phyloP scores from a whole-genome alignment of 2,329 filamentous ascomycete species.

The Colletotrichum lini region DNA sequence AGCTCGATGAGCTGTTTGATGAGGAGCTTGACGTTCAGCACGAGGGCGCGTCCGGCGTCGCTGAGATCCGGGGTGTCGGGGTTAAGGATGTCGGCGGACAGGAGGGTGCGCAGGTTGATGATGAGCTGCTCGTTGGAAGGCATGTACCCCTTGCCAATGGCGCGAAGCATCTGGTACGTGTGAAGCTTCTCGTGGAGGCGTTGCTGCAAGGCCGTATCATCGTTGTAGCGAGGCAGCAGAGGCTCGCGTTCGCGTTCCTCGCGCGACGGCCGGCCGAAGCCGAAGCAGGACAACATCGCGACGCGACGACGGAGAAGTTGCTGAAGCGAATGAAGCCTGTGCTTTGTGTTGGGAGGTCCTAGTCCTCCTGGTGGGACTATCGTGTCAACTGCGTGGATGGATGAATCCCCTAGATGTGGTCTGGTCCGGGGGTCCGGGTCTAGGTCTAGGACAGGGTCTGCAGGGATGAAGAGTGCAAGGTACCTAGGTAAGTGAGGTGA shows the following conservation, averaged over 20 bases:
- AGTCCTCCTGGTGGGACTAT: too few species aligned
- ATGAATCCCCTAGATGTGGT: background rate
- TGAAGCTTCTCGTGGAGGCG: slow-evolving; percentile 91
- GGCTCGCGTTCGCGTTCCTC: slow-evolving; percentile 79
- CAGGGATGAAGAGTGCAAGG: background rate
- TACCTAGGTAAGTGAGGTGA: background rate
- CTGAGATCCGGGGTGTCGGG: slow-evolving; percentile 81
- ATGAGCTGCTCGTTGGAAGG: slow-evolving; percentile 90
- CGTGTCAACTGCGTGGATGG: too few species aligned
- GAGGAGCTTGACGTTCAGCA: slow-evolving; percentile 80
- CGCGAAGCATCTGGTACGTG: slow-evolving; percentile 91
- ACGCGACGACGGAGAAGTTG: background rate
- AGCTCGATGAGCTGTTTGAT: slow-evolving; percentile 86
- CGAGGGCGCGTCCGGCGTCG: slow-evolving; percentile 80
- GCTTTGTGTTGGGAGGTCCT: too few species aligned
- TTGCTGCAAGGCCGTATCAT: slow-evolving; percentile 84
- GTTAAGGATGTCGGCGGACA: slow-evolving; percentile 84
- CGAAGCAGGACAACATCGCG: slow-evolving; percentile 75
- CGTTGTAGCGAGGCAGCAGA: slow-evolving; percentile 84
- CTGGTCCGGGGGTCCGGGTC: too few species aligned
- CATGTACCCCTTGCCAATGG: slow-evolving; percentile 88
- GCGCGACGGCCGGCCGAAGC: slow-evolving; percentile 61
- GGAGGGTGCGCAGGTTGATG: slow-evolving; percentile 82
- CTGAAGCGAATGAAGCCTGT: background rate
- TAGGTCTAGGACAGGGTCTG: too few species aligned